Evolutionary conservation across 805 yeast genomes (phyloP).

Genomic region (Saturnispora gosingensis): DNA sequence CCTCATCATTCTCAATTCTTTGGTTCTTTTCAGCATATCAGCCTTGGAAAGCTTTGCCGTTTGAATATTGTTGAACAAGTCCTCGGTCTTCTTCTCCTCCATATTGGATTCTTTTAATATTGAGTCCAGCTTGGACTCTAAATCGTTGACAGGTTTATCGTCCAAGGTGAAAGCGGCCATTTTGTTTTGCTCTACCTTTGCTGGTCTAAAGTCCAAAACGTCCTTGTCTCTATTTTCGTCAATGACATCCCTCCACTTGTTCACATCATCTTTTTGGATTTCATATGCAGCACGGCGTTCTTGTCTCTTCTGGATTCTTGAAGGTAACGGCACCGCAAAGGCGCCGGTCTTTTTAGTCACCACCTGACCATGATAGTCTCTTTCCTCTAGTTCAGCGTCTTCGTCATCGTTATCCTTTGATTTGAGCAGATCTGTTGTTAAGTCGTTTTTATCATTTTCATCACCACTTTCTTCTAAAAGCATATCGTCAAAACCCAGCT

Average conservation of each 20-base stretch:
- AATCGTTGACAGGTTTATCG: slow-evolving; percentile 42
- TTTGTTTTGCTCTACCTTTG: slow-evolving; percentile 44
- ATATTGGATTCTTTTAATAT: slow-evolving; percentile 58
- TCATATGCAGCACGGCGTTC: slow-evolving; percentile 89
- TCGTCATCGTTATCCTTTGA: slow-evolving; percentile 15
- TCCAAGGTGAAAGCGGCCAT: slow-evolving; percentile 48
- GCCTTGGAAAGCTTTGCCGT: slow-evolving; percentile 73
- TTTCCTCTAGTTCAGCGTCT: slow-evolving; percentile 21
- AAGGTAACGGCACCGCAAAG: slow-evolving; percentile 74
- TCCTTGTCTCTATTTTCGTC: slow-evolving; percentile 76
- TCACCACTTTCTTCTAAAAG: slow-evolving; percentile 36
- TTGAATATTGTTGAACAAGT: slow-evolving; percentile 82
- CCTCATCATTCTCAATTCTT: slow-evolving; percentile 83
- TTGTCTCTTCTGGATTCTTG: slow-evolving; percentile 72
- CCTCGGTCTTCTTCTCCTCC: slow-evolving; percentile 62
- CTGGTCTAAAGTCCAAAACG: slow-evolving; percentile 49
- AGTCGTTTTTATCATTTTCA: slow-evolving; percentile 16
- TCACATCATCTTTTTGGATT: slow-evolving; percentile 75
- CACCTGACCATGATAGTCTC: slow-evolving; percentile 11
- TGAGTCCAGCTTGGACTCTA: slow-evolving; percentile 57
- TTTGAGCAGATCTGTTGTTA: slow-evolving; percentile 37
- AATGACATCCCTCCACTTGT: slow-evolving; percentile 82
- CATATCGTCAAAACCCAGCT: slow-evolving; percentile 66
- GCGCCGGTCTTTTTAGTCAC: slow-evolving; percentile 29
- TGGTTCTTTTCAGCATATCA: slow-evolving; percentile 67